Base-by-base conservation (phyloP, 768 basidiomycete genomes). In the Kwoniella shandongensis region DNA sequence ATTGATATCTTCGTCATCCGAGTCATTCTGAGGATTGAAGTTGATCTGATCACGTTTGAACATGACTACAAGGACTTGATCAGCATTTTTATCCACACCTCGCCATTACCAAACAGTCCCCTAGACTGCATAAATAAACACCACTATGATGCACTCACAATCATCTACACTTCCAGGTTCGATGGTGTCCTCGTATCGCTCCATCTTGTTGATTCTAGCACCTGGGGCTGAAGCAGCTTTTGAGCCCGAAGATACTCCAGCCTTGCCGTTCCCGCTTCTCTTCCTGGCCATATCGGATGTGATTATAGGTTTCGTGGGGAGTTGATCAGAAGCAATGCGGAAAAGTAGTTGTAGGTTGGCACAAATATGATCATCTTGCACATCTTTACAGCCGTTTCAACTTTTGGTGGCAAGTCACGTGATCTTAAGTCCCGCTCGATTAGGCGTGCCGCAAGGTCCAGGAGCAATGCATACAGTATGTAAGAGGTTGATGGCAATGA, bases 1-100 rank as follows among this genome's bases (percentile, higher is more conserved):
- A 23, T 65, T 56, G 38, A 76, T 54, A 15, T 78, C 80, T 20
- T 71, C 79, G 1, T 76, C 69, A 40, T 72, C 65, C 13, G 57
- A 61, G 18, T 66, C 71, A 29, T 78, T 73, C 30, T 83, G 81
- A n/a, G 82, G 85, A 36, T 89, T 85, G 4, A 96, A 79, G 4
- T 88, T 79, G 57, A 94, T 87, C 69, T 83, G 83, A 70, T 96
- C 91, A 51, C 83, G 82, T 47, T 74, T 73, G 65, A 72, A 73
- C 70, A 76, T 76, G 61, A 69, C 74, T 76, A 46, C 8, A 23
- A 39, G 2, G 23, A 6, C 17, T 56, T 36, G 58, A 56, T 40
- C 2, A 36, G 18, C 27, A 4, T 29, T n/a, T n/a, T 5, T 23
- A 42, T n/a, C n/a, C n/a, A n/a, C n/a, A n/a, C n/a, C n/a, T n/a